These are phyloP conservation scores for Fusarium tuaranense DNA, from an alignment of 2,329 filamentous ascomycete genomes.

Conservation along the genomic window DNA sequence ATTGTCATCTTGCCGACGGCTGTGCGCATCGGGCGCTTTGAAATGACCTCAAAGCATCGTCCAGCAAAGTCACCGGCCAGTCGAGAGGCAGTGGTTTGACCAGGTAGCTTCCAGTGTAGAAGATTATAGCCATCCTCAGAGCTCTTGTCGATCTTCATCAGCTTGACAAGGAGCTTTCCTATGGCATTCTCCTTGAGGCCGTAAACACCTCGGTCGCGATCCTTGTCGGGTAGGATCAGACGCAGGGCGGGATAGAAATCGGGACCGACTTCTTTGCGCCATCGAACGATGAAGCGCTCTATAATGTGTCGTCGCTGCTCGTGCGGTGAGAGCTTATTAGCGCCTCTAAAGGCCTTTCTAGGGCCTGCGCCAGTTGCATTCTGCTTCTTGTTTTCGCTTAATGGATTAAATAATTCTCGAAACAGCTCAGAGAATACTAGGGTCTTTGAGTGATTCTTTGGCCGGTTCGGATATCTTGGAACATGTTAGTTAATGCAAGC, in stretches of 20 bases:
- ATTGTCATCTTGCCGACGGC: slow-evolving; percentile 84
- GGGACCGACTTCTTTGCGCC: slow-evolving; percentile 88
- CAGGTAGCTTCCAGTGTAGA: slow-evolving; percentile 92
- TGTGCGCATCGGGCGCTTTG: slow-evolving; percentile 82
- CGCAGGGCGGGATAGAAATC: slow-evolving; percentile 95
- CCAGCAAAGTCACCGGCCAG: slow-evolving; percentile 93
- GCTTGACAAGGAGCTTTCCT: slow-evolving; percentile 88
- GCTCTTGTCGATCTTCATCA: slow-evolving; percentile 91
- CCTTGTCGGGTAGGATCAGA: slow-evolving; percentile 91
- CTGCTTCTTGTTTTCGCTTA: slow-evolving; percentile 83
- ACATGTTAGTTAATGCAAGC: slow-evolving; percentile 30
- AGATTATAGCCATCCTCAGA: slow-evolving; percentile 90
- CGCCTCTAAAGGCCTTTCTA: slow-evolving; percentile 71
- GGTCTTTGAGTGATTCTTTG: slow-evolving; percentile 82
- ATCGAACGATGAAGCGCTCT: slow-evolving; percentile 84
- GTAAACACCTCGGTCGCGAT: slow-evolving; percentile 92
- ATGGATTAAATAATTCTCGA: slow-evolving; percentile 82
- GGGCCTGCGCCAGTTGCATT: slow-evolving; percentile 67
- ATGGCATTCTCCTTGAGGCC: slow-evolving; percentile 94
- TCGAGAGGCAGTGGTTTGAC: slow-evolving; percentile 69
- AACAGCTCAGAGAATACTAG: slow-evolving; percentile 86
- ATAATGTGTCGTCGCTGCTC: slow-evolving; percentile 86
- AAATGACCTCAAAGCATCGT: slow-evolving; percentile 86
- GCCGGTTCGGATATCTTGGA: slow-evolving; percentile 84
- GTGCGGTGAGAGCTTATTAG: slow-evolving; percentile 73